Conservation (phyloP, 768 basidiomycete species). For the Leccinum barrowsii region DNA sequence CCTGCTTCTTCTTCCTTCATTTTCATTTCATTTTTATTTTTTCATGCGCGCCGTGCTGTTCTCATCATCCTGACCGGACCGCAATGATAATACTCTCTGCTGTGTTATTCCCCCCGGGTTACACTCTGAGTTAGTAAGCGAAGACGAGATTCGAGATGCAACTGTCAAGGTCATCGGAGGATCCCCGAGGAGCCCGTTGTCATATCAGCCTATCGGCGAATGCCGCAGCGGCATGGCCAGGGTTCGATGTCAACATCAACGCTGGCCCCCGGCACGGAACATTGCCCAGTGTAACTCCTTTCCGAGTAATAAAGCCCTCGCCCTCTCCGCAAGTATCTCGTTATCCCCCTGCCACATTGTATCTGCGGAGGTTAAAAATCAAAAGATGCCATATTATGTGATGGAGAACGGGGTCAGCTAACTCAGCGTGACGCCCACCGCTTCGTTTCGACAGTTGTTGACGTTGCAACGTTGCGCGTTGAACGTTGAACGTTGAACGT, state of each 20-base stretch:
- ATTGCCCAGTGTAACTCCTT: not conserved
- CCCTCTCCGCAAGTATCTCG: not conserved
- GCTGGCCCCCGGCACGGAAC: not conserved
- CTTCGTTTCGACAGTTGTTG: no score
- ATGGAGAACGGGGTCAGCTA: no score
- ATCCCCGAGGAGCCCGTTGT: not conserved
- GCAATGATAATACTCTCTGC: not conserved
- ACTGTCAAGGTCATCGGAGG: not conserved
- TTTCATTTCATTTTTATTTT: not conserved
- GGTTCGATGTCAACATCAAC: not conserved
- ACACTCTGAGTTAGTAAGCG: not conserved
- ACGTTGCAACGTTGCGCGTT: no score
- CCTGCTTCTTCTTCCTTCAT: not conserved
- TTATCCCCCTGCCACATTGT: not conserved
- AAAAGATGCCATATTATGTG: not conserved
- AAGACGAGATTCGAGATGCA: not conserved
- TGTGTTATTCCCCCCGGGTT: not conserved
- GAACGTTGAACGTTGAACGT: no score
- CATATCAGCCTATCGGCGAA: not conserved
- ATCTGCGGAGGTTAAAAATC: not conserved
- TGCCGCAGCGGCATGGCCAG: not conserved
- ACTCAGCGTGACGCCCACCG: no score
- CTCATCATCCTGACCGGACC: not conserved
- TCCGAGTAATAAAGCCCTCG: not conserved
- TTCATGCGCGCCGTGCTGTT: not conserved